Evolutionary conservation across 1,284 basidiomycete species (phyloP).

Genomic region (Rhodotorula sp.): DNA sequence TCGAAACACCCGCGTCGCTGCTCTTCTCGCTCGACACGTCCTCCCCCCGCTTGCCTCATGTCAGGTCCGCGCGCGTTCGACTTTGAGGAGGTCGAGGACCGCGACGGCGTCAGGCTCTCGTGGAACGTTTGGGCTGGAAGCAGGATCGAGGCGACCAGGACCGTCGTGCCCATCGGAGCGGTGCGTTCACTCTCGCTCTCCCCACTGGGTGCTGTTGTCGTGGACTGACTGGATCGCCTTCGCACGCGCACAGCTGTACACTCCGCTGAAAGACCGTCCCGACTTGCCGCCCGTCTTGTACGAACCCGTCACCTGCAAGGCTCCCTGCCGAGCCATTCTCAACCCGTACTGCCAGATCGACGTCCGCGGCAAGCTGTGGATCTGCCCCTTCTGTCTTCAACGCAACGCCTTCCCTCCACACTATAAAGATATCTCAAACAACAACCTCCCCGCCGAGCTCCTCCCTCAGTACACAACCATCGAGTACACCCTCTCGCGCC

Average conservation of each 20-base stretch:
- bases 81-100: conserved; percentile 44
- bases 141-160: conserved; percentile 94
- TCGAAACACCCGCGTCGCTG: not conserved
- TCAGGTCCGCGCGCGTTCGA: conserved; percentile 32
- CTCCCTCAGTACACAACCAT: conserved; percentile 98
- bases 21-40: not conserved
- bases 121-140: conserved; percentile 99
- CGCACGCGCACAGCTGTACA: conserved; percentile 64
- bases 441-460: conserved; percentile 92
- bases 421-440: conserved; percentile 98
- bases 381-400: conserved; percentile 96
- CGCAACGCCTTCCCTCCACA: conserved; percentile 97
- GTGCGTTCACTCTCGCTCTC: conserved; percentile 9
- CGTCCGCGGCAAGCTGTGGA: conserved; percentile 97
- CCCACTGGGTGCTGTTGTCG: not conserved
- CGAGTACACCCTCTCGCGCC: conserved; percentile 92
- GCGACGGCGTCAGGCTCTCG: conserved; percentile 54
- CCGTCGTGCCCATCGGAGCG: conserved; percentile 95
- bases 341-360: conserved; percentile 89
- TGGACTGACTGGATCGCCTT: not conserved
- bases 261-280: conserved; percentile 89
- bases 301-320: conserved; percentile 97
- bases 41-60: not conserved
- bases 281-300: conserved; percentile 96
- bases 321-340: conserved; percentile 92